Evolutionary conservation across 164 flowering plant genomes (phyloP).

Genomic region (Dillenia suffruticosa): DNA sequence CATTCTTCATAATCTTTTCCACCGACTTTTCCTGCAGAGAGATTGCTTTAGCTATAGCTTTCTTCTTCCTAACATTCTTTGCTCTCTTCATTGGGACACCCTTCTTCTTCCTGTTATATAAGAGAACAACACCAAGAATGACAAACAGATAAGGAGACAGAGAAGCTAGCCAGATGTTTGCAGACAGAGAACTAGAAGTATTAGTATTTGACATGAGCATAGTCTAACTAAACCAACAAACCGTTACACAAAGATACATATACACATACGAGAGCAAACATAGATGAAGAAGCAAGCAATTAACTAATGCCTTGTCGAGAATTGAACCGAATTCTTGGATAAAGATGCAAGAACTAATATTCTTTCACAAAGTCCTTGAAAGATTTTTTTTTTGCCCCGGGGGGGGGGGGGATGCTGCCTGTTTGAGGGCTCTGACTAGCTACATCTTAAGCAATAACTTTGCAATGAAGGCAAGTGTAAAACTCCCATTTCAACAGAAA

Average conservation of each 20-base stretch:
- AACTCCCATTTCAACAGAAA: too few species aligned
- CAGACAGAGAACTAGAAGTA: not conserved
- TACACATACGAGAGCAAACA: too few species aligned
- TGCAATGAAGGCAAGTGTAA: too few species aligned
- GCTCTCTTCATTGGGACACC: conserved; percentile 56
- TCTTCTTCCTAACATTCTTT: conserved; percentile 59
- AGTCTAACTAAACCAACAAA: not conserved
- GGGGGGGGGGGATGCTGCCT: too few species aligned
- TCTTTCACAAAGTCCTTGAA: too few species aligned
- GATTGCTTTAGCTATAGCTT: conserved; percentile 66
- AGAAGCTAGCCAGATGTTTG: not conserved
- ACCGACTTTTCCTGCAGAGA: conserved; percentile 37
- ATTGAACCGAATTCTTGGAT: too few species aligned
- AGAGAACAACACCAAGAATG: not conserved
- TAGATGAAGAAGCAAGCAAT: too few species aligned
- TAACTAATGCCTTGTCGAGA: too few species aligned
- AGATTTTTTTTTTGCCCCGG: too few species aligned
- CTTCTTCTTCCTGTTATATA: conserved; percentile 43
- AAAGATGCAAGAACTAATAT: too few species aligned
- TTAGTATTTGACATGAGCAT: not conserved
- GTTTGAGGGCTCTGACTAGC: too few species aligned
- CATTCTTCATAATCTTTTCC: conserved; percentile 46
- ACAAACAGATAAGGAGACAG: not conserved
- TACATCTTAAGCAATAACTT: too few species aligned
- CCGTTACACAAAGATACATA: not conserved